A percentile compares a stretch with the other conserved stretches of the same genome.
These are phyloP conservation scores for Margaritispora aquatica DNA, from an alignment of 495 filamentous ascomycete species.

Conservation along the genomic window DNA sequence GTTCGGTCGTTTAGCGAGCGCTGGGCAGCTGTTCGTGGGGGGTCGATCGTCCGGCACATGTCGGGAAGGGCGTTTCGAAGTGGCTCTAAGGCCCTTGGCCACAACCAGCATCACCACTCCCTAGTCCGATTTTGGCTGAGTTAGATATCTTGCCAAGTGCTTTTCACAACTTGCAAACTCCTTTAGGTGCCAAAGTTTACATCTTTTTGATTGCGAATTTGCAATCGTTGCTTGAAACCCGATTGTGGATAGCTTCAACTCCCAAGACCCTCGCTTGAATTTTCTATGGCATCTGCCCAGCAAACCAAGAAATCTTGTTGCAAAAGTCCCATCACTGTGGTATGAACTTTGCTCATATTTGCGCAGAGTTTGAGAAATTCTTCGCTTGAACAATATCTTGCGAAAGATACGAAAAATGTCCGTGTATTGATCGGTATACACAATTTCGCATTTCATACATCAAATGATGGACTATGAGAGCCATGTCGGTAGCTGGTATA, in stretches of 20 bases:
- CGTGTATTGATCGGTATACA: no score
- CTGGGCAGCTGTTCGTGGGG: constrained; percentile 8
- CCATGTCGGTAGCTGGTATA: no score
- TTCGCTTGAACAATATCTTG: no score
- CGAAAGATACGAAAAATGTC: no score
- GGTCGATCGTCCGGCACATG: background rate
- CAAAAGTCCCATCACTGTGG: background rate
- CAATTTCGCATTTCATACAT: no score
- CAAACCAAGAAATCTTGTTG: background rate
- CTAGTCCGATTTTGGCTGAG: background rate
- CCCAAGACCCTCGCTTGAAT: background rate
- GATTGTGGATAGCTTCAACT: background rate
- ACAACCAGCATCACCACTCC: no score
- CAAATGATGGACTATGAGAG: no score
- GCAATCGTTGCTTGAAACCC: background rate
- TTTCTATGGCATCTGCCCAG: background rate
- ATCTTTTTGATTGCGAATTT: background rate
- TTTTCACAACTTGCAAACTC: background rate
- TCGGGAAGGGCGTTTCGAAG: background rate
- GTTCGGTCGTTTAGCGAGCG: background rate
- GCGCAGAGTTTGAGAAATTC: background rate
- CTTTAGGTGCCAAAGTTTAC: background rate
- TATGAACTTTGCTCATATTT: background rate
- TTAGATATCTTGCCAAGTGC: background rate
- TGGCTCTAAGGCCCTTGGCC: background rate